Evolutionary conservation across 257 asterid genomes (phyloP).

Genomic region (Agastache rugosa): DNA sequence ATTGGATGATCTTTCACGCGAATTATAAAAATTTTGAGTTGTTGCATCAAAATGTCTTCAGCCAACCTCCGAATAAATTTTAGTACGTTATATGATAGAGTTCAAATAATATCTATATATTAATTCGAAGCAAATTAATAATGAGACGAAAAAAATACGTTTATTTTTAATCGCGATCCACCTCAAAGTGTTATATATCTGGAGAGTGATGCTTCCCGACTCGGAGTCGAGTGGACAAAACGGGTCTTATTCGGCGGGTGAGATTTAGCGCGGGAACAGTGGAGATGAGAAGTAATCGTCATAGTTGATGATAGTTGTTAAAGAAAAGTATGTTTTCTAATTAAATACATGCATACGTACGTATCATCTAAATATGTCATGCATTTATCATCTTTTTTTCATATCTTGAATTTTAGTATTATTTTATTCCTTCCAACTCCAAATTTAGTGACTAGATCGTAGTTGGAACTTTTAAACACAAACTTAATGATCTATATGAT

Average conservation of each 20-base stretch:
- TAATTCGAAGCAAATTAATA: too few relatives aligned
- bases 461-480: neutral
- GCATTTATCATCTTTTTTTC: neutral
- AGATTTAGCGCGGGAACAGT: neutral
- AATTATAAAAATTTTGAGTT: neutral
- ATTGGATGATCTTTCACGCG: neutral
- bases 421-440: neutral
- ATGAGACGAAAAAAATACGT: too few relatives aligned
- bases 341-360: constrained; percentile 17
- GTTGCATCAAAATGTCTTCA: too few relatives aligned
- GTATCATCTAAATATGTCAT: neutral
- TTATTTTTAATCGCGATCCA: too few relatives aligned
- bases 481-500: neutral
- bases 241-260: constrained; percentile 18
- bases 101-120: too few relatives aligned
- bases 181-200: too few relatives aligned
- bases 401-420: neutral
- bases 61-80: too few relatives aligned
- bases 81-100: too few relatives aligned
- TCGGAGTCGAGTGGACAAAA: neutral
- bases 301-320: neutral
- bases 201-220: neutral
- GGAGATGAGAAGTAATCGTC: constrained; percentile 11
- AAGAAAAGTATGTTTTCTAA: neutral
- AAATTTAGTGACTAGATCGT: neutral